Conservation (phyloP, 768 basidiomycete genomes). For the Pisolithus orientalis region DNA sequence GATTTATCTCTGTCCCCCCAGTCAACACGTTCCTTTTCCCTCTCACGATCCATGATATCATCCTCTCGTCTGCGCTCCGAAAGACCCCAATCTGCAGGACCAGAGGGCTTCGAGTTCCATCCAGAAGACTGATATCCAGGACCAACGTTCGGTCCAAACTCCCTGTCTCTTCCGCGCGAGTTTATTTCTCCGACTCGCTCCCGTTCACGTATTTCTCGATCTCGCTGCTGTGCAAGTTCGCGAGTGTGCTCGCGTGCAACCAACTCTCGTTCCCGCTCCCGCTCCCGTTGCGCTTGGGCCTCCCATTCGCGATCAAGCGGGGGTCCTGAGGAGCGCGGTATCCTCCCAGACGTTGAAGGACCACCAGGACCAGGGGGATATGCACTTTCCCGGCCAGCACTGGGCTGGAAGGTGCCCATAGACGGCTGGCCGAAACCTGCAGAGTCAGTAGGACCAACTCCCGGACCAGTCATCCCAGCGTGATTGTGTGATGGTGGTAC, state of each 20-base stretch:
- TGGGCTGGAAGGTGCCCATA: slow-evolving; percentile 22
- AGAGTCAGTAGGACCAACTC: slow-evolving; percentile 11
- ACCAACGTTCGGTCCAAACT: slow-evolving; percentile 19
- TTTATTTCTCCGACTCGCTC: slow-evolving; percentile 18
- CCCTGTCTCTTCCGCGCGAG: slow-evolving; percentile 18
- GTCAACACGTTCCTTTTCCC: slow-evolving; percentile 17
- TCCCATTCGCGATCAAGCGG: slow-evolving; percentile 30
- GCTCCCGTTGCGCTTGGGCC: slow-evolving; percentile 10
- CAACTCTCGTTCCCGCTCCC: slow-evolving; percentile 24
- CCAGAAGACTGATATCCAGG: slow-evolving; percentile 15
- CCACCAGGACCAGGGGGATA: slow-evolving; percentile 16
- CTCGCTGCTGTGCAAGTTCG: slow-evolving; percentile 15
- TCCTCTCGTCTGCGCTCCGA: slow-evolving; percentile 34
- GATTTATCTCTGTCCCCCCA: slow-evolving; percentile 6
- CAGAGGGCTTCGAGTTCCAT: slow-evolving; percentile 29
- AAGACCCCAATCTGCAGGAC: slow-evolving; percentile 25
- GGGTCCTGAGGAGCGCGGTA: slow-evolving; percentile 18
- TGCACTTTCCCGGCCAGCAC: slow-evolving; percentile 7
- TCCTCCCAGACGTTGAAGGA: slow-evolving; percentile 14
- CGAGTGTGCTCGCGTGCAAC: background rate
- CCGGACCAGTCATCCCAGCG: slow-evolving; percentile 5
- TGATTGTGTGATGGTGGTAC: background rate
- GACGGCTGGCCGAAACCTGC: slow-evolving; percentile 18
- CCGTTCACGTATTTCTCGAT: slow-evolving; percentile 23
- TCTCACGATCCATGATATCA: slow-evolving; percentile 24